phyloP scores from a whole-genome alignment of 805 yeast species.

The Saccharomycopsis javanensis region DNA sequence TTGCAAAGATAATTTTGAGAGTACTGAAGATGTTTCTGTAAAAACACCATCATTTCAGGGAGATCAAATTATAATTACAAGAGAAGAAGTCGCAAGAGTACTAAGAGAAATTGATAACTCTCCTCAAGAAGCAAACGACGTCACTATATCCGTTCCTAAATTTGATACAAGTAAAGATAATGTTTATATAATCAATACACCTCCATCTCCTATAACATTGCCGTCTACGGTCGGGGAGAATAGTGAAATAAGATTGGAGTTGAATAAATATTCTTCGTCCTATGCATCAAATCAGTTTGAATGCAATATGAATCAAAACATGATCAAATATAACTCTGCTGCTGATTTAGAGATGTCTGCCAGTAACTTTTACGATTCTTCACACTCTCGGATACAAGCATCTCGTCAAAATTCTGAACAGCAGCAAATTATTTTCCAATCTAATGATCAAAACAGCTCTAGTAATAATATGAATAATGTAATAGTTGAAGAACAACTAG shows the following conservation, averaged over 20 bases:
- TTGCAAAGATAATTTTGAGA: neutral
- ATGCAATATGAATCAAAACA: neutral
- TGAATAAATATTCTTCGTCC: neutral
- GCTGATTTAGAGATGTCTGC: neutral
- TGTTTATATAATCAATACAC: neutral
- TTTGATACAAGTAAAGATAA: neutral
- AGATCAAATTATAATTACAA: neutral
- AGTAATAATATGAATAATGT: neutral
- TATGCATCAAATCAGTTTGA: neutral
- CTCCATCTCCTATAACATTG: neutral
- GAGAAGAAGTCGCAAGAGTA: neutral
- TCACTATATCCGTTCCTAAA: neutral
- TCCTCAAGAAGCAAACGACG: neutral
- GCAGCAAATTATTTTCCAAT: neutral
- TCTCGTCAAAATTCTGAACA: neutral
- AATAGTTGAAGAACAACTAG: neutral
- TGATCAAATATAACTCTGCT: neutral
- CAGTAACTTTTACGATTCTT: neutral
- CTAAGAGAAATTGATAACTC: neutral
- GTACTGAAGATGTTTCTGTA: neutral
- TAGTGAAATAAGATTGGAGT: neutral
- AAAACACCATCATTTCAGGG: neutral
- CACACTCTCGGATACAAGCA: neutral
- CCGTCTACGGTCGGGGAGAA: neutral
- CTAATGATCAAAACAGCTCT: neutral